Conservation (phyloP, 805 yeast species). For the Kodamaea jinghongensis region DNA sequence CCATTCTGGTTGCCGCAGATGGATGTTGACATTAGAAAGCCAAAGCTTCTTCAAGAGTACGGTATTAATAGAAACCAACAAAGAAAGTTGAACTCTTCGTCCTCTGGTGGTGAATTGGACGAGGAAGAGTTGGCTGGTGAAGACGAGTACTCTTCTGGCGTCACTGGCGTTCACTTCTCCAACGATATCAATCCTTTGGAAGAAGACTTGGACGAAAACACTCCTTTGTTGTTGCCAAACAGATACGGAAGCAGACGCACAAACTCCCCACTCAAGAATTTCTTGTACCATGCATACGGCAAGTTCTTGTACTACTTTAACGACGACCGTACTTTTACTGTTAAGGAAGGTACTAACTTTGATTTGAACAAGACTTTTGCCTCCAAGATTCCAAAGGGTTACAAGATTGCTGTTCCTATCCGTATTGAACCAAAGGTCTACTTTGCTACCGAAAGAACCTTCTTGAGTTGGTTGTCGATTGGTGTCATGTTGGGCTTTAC, state of each 20-base stretch:
- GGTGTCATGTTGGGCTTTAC: constrained; percentile 86
- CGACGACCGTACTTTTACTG: constrained; percentile 45
- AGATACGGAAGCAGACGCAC: constrained; percentile 26
- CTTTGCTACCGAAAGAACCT: constrained; percentile 96
- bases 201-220: constrained; percentile 48
- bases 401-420: constrained; percentile 86
- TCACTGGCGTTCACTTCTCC: constrained; percentile 41
- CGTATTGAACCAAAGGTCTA: constrained; percentile 99
- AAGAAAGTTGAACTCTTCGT: constrained; percentile 23
- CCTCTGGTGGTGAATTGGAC: constrained; percentile 53
- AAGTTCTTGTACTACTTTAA: constrained; percentile 40
- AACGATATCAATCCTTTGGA: constrained; percentile 46
- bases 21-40: constrained; percentile 93
- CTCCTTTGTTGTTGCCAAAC: constrained; percentile 42
- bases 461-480: constrained; percentile 88
- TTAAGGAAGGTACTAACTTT: constrained; percentile 43
- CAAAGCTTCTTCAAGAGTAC: constrained; percentile 55
- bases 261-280: constrained; percentile 32
- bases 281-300: constrained; percentile 31
- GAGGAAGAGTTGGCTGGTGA: constrained; percentile 70
- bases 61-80: constrained; percentile 57
- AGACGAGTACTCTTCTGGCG: constrained; percentile 25
- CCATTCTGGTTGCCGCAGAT: constrained; percentile 99
- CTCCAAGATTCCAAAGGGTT: constrained; percentile 81
- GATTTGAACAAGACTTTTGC: constrained; percentile 44